Evolutionary conservation across 768 basidiomycete species (phyloP), one percentile per base, ranked within the genome.

Genomic region (Tubosaeta sp.): DNA sequence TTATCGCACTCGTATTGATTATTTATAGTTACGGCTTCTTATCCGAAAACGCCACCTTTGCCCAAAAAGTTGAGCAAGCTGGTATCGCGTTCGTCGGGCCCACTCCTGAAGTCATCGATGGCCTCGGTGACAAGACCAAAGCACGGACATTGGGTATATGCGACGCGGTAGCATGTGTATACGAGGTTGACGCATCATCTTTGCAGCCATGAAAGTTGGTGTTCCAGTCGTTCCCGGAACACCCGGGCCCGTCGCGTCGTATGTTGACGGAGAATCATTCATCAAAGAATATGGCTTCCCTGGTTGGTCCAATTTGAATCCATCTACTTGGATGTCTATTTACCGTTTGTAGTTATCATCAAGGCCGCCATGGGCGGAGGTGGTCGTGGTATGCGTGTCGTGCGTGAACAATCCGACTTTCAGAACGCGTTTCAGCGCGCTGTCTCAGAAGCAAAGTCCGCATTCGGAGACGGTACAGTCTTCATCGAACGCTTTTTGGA

Each of bases 351-450:
- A 86, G 93, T 99, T 50, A 97, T 99, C 70, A 97, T 99, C 82
- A 99, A 98, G 74, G 97, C 97, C 35, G 95, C 95, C 9, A 95
- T 97, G 91, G 95, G 95, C 53, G 95, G 95, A 53, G 95, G 95
- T 61, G 97, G 97, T 49, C 91, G 95, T 61, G 97, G 97, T 54
- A 99, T 98, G 97, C 90, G 97, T 64, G 95, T 99, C 51, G 97
- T 99, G 32, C 85, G 92, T 56, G 91, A 94, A 64, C 88, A 95
- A 69, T 85, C 86, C 29, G 88, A 92, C 60, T 97, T 98, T 79
- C 80, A 92, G 73, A 76, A 81, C 51, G 76, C 88, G 7, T 98
- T 98, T 68, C 81, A 92, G 65, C 88, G 93, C 53, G 95, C 97
- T 13, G 92, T 93, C 55, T 85, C 83, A 61, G 97, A 99, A 70